Base-by-base conservation (phyloP, 2,329 filamentous ascomycete genomes). In the Nemania diffusa region DNA sequence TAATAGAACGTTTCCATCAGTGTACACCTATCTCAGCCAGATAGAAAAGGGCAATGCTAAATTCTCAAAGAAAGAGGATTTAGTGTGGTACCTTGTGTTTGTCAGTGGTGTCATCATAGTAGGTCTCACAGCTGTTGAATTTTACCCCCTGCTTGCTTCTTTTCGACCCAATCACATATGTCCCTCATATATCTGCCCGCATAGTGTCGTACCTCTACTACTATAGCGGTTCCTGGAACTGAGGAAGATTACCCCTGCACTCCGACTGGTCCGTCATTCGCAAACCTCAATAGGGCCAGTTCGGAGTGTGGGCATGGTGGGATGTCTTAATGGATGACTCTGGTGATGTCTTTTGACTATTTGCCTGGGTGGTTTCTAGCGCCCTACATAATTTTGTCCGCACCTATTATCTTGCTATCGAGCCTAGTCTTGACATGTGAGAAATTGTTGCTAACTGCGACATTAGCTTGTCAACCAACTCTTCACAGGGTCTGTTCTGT, bases 161-260 rank as follows among this genome's bases (percentile, higher is more conserved):
- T n/a, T 64, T 57, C 62, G 57, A 42, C 61, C n/a, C 20, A 59
- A 59, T 71, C 65, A 66, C 51, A 69, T 70, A 63, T 85, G 84
- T 64, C 59, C 82, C 85, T 87, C 85, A 83, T 84, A 85, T 89
- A 92, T 92, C 91, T 93, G 91, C 91, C 90, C 91, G 91, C 87
- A 88, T 90, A 92, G 90, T 84, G 84, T 77, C 76, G 70, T 75
- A 62, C 73, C 80, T 81, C 86, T 81, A 86, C 90, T 88, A 84
- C 90, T 92, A 90, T 90, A 86, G 84, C 90, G 91, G 90, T 93
- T 93, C 91, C 91, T 93, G 90, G 84, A 92, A 89, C 81, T 84
- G 91, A 93, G 91, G 91, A 85, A 93, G 90, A 93, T 88, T 84
- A 87, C 89, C 90, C 90, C 87, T 88, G 84, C 86, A 86, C 84